A percentile compares a stretch with the other conserved stretches of the same genome.
Conservation (phyloP, 345 rosid species). For the Eucalyptus microcorys region DNA sequence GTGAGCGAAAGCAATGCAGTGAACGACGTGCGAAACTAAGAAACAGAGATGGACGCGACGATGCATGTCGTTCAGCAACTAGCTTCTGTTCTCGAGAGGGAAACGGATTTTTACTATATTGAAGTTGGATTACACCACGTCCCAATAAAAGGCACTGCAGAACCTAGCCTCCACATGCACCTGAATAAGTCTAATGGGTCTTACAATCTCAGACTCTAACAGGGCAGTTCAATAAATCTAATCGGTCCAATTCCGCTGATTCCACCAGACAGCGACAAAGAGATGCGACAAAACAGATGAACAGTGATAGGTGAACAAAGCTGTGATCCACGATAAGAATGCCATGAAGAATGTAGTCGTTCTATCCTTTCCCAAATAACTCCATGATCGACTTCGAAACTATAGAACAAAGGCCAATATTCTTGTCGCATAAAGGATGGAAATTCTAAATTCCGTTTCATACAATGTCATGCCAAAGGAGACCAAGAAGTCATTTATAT, state of each 20-base stretch:
- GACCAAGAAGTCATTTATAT: fast-evolving
- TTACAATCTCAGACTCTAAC: background rate
- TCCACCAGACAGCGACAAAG: background rate
- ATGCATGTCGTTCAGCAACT: background rate
- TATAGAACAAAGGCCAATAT: background rate
- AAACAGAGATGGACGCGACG: background rate
- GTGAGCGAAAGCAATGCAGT: background rate
- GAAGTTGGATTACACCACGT: background rate
- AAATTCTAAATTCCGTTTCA: background rate
- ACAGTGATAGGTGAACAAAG: background rate
- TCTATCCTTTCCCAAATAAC: background rate
- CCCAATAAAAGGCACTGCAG: background rate
- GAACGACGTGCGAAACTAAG: background rate
- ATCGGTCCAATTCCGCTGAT: background rate
- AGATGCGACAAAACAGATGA: background rate
- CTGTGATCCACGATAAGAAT: background rate
- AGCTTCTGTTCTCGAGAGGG: background rate
- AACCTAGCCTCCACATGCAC: background rate
- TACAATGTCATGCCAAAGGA: background rate
- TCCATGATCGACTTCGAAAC: background rate
- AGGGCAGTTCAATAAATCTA: background rate
- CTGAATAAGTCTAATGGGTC: background rate
- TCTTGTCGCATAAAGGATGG: background rate
- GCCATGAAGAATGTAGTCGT: background rate
- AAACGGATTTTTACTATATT: background rate